Base-by-base conservation (phyloP, 768 basidiomycete species). In the Pisolithus microcarpus region DNA sequence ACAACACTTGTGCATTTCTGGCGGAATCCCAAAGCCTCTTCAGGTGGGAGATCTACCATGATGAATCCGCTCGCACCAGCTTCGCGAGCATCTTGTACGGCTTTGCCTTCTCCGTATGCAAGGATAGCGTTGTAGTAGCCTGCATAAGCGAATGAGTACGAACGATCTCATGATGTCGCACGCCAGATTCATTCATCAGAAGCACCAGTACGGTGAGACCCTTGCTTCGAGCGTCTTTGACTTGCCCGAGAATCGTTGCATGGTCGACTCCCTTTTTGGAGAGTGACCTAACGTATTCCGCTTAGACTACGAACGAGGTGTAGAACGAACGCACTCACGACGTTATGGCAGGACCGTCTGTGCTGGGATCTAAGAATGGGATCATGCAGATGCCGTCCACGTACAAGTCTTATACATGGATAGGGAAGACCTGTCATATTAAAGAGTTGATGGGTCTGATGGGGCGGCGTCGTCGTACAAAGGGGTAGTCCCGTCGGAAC, bases 51-150 rank as follows among this genome's bases (percentile, higher is more conserved):
- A 65, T 98, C 96, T 23, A 98, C 94, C 71, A 99, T 82, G 58
- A 98, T 94, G 64, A 93, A 99, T 1, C 96, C 96, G 66, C 95
- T 98, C 0, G 91, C 96, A 15, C 95, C 95, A 16, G 91, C 92
- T 51, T 84, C 83, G 42, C 71, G 76, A 2, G 93, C 94, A 64
- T 96, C 94, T 49, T 84, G 80, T 21, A 98, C 92, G 4, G 95
- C 87, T 65, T 82, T 87, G 53, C 94, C 90, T 70, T 98, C 96
- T 3, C 92, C 93, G 60, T 97, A 95, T 0, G 94, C 90, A 39
- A 98, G 76, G 34, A 98, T 67, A 13, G 96, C 95, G 65, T 99
- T 99, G 70, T 96, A 98, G 71, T 99, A 99, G 30, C 95, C 95
- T 98, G 57, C 5, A 28, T 38, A 36, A 53, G 44, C 56, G 8